These are phyloP conservation scores for Takashimella koratensis DNA, from an alignment of 1,284 basidiomycete species.

Conservation along the genomic window DNA sequence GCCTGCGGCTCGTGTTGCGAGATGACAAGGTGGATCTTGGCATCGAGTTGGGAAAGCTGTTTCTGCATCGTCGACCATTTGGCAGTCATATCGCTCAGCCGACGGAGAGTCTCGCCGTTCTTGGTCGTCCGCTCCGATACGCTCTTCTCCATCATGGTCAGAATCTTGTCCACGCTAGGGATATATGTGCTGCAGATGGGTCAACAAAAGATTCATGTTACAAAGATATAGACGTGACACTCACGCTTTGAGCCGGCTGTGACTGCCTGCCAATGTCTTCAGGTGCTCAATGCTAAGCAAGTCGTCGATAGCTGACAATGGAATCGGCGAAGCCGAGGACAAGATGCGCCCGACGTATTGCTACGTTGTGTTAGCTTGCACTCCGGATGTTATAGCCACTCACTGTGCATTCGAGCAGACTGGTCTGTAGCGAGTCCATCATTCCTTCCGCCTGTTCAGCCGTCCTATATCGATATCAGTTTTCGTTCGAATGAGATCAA, in stretches of 20 bases:
- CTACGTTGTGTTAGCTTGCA: conserved; percentile 14
- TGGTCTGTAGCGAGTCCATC: conserved; percentile 90
- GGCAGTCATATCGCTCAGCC: conserved; percentile 46
- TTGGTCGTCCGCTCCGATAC: conserved; percentile 84
- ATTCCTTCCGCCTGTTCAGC: conserved; percentile 85
- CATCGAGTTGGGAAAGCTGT: conserved; percentile 33
- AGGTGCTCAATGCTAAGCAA: conserved; percentile 26
- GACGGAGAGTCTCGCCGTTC: conserved; percentile 86
- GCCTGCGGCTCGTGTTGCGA: conserved; percentile 19
- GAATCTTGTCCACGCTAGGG: conserved; percentile 84
- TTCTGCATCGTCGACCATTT: conserved; percentile 27
- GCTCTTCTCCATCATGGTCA: conserved; percentile 89
- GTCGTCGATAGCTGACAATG: conserved; percentile 22
- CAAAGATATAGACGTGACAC: conserved; percentile 3
- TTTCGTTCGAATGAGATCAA: too few species aligned
- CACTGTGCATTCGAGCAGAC: conserved; percentile 28
- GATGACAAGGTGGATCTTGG: conserved; percentile 21
- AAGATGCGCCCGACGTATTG: conserved; percentile 31
- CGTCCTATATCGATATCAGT: conserved; percentile 23
- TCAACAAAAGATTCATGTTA: not conserved
- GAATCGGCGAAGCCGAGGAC: conserved; percentile 18
- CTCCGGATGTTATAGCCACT: conserved; percentile 5
- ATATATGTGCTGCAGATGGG: conserved; percentile 64
- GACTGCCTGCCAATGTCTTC: conserved; percentile 20
- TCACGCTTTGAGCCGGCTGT: conserved; percentile 32